Base-by-base conservation (phyloP, 129 eudicot species). In the Chrysanthemum lavandulifolium region DNA sequence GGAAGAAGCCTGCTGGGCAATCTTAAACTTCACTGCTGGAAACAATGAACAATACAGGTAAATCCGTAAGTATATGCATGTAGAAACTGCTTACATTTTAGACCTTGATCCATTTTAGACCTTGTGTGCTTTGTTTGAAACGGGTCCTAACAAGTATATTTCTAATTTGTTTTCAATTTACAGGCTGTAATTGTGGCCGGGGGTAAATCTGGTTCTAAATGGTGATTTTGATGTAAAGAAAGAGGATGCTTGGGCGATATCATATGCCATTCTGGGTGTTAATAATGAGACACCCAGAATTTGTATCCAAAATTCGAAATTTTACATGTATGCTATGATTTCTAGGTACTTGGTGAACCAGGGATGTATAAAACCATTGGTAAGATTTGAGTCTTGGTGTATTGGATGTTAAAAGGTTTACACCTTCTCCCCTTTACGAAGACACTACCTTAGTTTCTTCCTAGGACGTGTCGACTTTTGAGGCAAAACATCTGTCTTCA, bases 1-100 rank as follows among this genome's bases (percentile, higher is more conserved):
- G 70, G 84, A 88, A 76, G 94, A 88, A 78, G 90, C 90, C 21
- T 88, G 94, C 56, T 88, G 91, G 95, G 83, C 95, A 63, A 85
- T 88, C 47, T 88, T 91, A 45, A 88, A 88, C 82, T 85, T 88
- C 81, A 88, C 95, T 13, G 91, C 95, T 21, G 95, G 95, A 53
- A 88, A 82, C 73, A 83, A 73, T 72, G 89, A 77, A 10, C 96
- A 88, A 88, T 88, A 60, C 96, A 88, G 91, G 96, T 88, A 36
- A 36, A 36, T 36, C 43, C 43, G 7, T 61, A 66, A 40, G 43
- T 10, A n/a, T 27, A 27, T 27, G 29, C 29, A 27, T 27, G 29
- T 27, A 6, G 11, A 4, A 16, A 58, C 14, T 21, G 10, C 14
- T 19, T 19, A 58, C 16, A 13, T 9, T 58, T 16, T 16, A 10